Evolutionary conservation across 352 stramenopile genomes (phyloP).

Genomic region (Phytophthora pluvialis): DNA sequence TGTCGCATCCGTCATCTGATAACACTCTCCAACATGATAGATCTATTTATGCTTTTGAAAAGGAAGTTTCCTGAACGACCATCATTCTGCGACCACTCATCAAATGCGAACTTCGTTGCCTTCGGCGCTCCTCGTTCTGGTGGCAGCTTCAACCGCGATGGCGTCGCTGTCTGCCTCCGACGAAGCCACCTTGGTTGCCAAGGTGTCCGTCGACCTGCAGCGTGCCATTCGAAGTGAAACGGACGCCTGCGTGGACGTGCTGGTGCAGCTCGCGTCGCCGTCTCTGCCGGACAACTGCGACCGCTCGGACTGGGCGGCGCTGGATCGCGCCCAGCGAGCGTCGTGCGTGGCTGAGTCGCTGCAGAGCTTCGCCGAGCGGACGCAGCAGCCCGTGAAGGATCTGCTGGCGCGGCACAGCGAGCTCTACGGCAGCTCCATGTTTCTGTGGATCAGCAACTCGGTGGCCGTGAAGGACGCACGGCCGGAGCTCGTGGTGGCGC

Average conservation of each 20-base stretch:
- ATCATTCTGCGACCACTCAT: constrained; percentile 13
- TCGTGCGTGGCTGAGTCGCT: constrained; percentile 57
- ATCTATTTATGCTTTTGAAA: constrained; percentile 13
- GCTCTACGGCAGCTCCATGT: constrained; percentile 45
- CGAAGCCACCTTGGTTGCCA: constrained; percentile 23
- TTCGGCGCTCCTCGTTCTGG: constrained; percentile 2
- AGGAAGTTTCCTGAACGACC: constrained; percentile 12
- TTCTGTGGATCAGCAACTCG: constrained; percentile 78
- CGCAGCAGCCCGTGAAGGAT: constrained; percentile 53
- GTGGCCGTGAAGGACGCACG: constrained; percentile 53
- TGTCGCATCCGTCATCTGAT: constrained; percentile 21
- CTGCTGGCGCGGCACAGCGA: constrained; percentile 37
- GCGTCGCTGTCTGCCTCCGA: constrained; percentile 13
- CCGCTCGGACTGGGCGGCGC: constrained; percentile 2
- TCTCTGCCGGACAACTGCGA: constrained; percentile 42
- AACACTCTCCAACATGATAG: constrained; percentile 10
- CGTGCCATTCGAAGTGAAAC: constrained; percentile 30
- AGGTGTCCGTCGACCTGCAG: constrained; percentile 46
- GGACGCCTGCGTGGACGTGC: constrained; percentile 49
- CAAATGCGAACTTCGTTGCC: not conserved
- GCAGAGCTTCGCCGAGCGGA: constrained; percentile 54
- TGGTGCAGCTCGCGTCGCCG: constrained; percentile 59
- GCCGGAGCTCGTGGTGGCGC: constrained; percentile 42
- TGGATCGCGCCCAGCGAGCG: constrained; percentile 44
- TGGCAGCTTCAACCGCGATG: constrained; percentile 8